Conservation (phyloP, 202 grass and related monocot genomes). For the Alloteropsis angusta region DNA sequence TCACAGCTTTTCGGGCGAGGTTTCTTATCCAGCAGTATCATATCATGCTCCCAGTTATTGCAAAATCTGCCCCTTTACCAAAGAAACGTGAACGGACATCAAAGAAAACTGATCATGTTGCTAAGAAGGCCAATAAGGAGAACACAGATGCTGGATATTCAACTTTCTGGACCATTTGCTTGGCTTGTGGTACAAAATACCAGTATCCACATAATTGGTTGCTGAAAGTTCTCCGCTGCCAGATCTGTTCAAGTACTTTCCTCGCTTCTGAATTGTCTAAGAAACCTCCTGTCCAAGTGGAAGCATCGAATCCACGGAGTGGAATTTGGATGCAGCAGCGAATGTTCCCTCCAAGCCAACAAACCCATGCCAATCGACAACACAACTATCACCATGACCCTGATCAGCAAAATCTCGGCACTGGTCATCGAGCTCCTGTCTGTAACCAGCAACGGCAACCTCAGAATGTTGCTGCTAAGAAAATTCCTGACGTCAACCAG, state of each 20-base stretch:
- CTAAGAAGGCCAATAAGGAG: slow-evolving; percentile 28
- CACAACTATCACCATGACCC: background rate
- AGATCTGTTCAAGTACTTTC: slow-evolving; percentile 39
- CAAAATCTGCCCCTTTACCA: slow-evolving; percentile 11
- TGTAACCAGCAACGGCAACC: background rate
- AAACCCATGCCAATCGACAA: background rate
- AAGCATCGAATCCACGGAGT: slow-evolving; percentile 3
- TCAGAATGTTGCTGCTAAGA: background rate
- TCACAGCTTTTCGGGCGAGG: no score
- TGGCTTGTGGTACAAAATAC: slow-evolving; percentile 37
- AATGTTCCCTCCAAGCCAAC: slow-evolving; percentile 18
- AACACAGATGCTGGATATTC: slow-evolving; percentile 13
- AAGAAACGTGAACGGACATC: slow-evolving; percentile 23
- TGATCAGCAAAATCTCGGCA: slow-evolving; percentile 15
- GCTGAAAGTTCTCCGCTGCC: slow-evolving; percentile 36
- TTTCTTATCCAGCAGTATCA: no score
- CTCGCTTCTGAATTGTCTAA: slow-evolving; percentile 29
- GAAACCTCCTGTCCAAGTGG: slow-evolving; percentile 10
- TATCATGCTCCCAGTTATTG: slow-evolving; percentile 12
- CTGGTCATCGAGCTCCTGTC: background rate
- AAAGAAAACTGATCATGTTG: slow-evolving; percentile 29
- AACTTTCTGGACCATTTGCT: slow-evolving; percentile 57
- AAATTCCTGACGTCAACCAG: background rate
- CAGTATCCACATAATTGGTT: slow-evolving; percentile 30
- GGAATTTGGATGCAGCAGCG: slow-evolving; percentile 6